phyloP scores from a whole-genome alignment of 2,329 filamentous ascomycete species.

The Gyromitra esculenta region DNA sequence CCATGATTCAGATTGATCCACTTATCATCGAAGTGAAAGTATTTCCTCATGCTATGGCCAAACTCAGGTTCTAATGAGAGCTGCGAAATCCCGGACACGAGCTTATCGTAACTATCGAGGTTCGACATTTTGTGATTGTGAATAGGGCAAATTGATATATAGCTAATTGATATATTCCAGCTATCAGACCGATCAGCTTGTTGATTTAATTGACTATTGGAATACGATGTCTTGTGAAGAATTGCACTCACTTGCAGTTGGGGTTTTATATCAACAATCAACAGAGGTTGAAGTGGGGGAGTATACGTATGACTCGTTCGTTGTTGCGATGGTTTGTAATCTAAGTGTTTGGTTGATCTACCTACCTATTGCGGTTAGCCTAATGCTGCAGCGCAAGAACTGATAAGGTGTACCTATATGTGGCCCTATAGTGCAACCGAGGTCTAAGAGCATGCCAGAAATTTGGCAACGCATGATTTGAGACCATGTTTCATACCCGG shows the following conservation, averaged over 20 bases:
- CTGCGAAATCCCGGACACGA: constrained; percentile 20
- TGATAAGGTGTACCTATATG: no score
- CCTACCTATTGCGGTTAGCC: constrained; percentile 5
- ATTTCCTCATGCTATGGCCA: constrained; percentile 58
- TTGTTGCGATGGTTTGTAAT: constrained; percentile 14
- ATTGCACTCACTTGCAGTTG: background rate
- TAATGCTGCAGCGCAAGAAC: no score
- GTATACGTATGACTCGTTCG: background rate
- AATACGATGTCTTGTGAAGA: background rate
- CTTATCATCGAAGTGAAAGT: constrained; percentile 59
- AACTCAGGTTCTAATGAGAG: constrained; percentile 20
- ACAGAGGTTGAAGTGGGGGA: constrained; percentile 10
- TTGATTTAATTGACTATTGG: background rate
- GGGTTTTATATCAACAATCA: background rate
- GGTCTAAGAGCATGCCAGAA: no score
- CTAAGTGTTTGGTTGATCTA: background rate
- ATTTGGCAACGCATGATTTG: no score
- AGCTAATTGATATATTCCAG: background rate
- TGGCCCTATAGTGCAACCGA: no score
- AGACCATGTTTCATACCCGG: no score
- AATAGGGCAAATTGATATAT: background rate
- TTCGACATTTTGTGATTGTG: constrained; percentile 2
- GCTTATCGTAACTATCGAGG: constrained; percentile 8
- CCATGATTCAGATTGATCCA: constrained; percentile 61
- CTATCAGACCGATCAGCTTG: background rate